Conservation (phyloP, 768 basidiomycete species). For the Pulveroboletus frians region DNA sequence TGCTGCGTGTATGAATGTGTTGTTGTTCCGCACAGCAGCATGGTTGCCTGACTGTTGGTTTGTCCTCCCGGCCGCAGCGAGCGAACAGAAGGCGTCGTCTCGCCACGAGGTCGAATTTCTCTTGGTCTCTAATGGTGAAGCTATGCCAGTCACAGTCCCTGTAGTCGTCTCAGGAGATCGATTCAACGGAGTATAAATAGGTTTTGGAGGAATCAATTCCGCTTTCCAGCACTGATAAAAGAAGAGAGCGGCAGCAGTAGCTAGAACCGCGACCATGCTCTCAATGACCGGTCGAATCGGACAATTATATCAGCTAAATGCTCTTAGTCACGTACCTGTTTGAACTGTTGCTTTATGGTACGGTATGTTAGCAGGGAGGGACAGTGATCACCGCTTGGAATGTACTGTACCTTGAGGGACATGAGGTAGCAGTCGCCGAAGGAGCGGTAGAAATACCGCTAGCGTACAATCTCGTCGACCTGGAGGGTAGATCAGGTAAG, state of each 20-base stretch:
- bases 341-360: no score
- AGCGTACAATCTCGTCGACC: background rate
- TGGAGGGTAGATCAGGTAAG: background rate
- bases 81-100: conserved; percentile 1
- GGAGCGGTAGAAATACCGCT: background rate
- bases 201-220: background rate
- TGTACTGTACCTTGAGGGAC: conserved; percentile 9
- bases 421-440: background rate
- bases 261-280: conserved; percentile 9
- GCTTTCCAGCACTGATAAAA: conserved; percentile 25
- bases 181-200: conserved; percentile 1
- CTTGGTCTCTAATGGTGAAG: conserved; percentile 6
- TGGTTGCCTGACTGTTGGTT: background rate
- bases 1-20: background rate
- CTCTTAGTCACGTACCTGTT: no score
- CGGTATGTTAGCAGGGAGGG: no score
- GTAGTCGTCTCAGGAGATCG: conserved; percentile 5
- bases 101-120: background rate
- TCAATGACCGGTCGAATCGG: conserved; percentile 11
- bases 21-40: background rate
- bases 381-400: background rate
- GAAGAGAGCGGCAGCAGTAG: conserved; percentile 10
- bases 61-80: background rate
- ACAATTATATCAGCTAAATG: background rate
- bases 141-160: conserved; percentile 1